Evolutionary conservation across 2,329 filamentous ascomycete genomes (phyloP).

Genomic region (Penicillium occitanis): DNA sequence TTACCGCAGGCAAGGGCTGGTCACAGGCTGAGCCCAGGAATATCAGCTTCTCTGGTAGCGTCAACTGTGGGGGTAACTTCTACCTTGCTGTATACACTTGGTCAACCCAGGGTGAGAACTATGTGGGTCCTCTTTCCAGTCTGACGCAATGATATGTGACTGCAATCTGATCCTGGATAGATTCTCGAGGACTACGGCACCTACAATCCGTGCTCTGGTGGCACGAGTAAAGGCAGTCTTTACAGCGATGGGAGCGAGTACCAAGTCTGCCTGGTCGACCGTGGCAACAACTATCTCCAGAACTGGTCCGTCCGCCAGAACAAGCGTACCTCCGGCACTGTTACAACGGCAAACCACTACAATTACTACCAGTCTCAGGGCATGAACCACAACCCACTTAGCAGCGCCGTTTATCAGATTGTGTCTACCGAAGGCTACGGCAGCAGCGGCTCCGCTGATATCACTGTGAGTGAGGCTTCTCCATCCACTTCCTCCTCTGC

Average conservation of each 20-base stretch:
- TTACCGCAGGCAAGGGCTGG: conserved; percentile 1
- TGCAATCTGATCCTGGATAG: neutral
- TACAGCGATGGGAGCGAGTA: conserved; percentile 2
- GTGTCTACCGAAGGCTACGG: conserved; percentile 5
- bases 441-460: conserved; percentile 1
- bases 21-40: neutral
- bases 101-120: neutral
- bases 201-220: conserved; percentile 6
- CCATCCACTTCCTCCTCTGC: neutral
- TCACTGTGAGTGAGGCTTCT: neutral
- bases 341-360: conserved; percentile 8
- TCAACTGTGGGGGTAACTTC: neutral
- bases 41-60: conserved; percentile 1
- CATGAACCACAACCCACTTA: neutral
- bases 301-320: conserved; percentile 8
- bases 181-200: conserved; percentile 8
- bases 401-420: neutral
- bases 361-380: conserved; percentile 3
- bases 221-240: neutral
- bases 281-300: neutral
- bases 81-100: conserved; percentile 12
- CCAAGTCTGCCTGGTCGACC: conserved; percentile 1
- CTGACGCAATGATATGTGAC: neutral
- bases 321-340: conserved; percentile 2
- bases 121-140: neutral